Percentiles rank a stretch among this genome's conserved stretches.
These are phyloP conservation scores for Conringia planisiliqua DNA, from an alignment of 345 rosid genomes.

Conservation along the genomic window DNA sequence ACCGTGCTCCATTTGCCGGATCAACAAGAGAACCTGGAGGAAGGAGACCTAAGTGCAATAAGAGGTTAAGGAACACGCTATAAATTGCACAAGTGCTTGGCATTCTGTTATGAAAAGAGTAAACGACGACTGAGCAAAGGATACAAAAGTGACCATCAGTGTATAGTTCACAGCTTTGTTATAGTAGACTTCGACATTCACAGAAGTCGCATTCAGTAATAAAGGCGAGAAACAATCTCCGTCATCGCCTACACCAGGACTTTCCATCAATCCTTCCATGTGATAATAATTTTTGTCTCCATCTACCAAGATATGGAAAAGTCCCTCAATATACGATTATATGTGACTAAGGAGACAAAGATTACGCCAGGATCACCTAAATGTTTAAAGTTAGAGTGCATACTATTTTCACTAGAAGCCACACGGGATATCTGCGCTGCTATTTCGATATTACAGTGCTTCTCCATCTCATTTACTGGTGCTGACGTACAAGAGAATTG, in stretches of 20 bases:
- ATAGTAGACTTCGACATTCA: constrained; percentile 89
- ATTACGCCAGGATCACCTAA: neutral
- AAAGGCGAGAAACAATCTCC: constrained; percentile 88
- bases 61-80: constrained; percentile 55
- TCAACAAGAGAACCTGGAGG: constrained; percentile 91
- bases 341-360: constrained; percentile 16
- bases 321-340: neutral
- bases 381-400: constrained; percentile 10
- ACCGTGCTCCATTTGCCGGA: constrained; percentile 96
- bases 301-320: constrained; percentile 42
- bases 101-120: neutral
- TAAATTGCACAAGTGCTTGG: constrained; percentile 10
- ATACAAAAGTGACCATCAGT: constrained; percentile 98
- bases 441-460: constrained; percentile 90
- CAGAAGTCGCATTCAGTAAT: constrained; percentile 77
- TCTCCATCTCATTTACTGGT: constrained; percentile 79
- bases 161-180: constrained; percentile 99
- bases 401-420: constrained; percentile 42
- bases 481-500: constrained; percentile 49
- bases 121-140: constrained; percentile 42
- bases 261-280: constrained; percentile 92
- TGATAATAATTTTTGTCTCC: constrained; percentile 76
- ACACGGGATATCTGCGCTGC: constrained; percentile 75
- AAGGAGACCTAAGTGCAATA: constrained; percentile 65
- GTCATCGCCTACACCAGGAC: constrained; percentile 84